phyloP scores from a whole-genome alignment of 345 rosid species.

The Eucalyptus cloeziana region DNA sequence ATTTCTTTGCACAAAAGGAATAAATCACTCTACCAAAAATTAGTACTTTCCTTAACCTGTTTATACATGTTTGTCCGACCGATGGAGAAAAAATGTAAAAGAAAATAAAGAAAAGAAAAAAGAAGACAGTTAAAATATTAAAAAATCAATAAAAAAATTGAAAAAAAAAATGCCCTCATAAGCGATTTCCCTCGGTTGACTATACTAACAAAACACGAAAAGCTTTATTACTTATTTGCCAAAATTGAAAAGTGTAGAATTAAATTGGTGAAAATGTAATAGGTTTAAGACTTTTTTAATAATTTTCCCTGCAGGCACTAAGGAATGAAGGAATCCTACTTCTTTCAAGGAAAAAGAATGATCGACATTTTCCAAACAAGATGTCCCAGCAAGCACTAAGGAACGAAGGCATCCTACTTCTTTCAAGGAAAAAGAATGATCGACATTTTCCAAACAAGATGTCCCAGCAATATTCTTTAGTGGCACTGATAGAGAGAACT shows the following conservation, averaged over 20 bases:
- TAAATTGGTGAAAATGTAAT: too few species aligned
- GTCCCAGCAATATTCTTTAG: neutral
- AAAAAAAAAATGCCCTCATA: too few species aligned
- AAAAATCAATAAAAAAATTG: too few species aligned
- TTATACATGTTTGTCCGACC: neutral
- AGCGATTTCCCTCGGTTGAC: accelerated
- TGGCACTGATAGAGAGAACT: neutral
- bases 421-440: neutral
- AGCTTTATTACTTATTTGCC: too few species aligned
- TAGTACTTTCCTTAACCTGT: neutral
- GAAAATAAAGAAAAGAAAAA: neutral
- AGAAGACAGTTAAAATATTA: neutral
- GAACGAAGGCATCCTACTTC: neutral
- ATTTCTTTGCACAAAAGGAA: neutral
- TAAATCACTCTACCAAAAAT: neutral
- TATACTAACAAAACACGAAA: accelerated
- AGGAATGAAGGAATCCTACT: neutral
- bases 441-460: neutral
- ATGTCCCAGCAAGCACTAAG: neutral
- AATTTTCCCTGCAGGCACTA: neutral
- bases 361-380: neutral
- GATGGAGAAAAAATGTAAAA: neutral
- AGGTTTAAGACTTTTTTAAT: too few species aligned
- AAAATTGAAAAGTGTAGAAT: accelerated
- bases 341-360: neutral